A percentile compares a stretch with the other conserved stretches of the same genome.
Evolutionary conservation across 2,329 filamentous ascomycete species (phyloP).

Genomic region (Botryotinia convoluta): DNA sequence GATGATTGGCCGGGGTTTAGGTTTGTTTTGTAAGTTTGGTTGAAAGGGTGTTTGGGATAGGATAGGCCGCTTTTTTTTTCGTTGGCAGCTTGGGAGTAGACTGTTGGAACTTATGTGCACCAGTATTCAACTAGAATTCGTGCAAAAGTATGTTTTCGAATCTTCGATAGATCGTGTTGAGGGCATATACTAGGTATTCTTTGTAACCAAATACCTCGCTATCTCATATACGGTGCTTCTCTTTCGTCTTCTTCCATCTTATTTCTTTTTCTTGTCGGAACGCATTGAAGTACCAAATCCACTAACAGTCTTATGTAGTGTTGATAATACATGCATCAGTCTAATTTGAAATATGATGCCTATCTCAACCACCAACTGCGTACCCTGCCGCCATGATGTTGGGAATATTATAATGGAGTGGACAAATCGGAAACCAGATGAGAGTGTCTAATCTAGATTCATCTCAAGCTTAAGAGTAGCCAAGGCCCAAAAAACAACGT

Average conservation of each 20-base stretch:
- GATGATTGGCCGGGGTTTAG: constrained; percentile 19
- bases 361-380: neutral
- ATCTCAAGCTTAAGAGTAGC: no score
- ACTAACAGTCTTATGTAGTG: no score
- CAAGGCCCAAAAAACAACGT: no score
- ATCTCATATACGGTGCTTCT: neutral
- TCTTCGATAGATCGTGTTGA: neutral
- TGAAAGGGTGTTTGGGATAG: no score
- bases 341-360: neutral
- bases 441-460: no score
- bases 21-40: neutral
- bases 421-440: no score
- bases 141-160: neutral
- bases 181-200: neutral
- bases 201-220: neutral
- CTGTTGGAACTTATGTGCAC: neutral
- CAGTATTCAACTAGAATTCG: neutral
- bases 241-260: neutral
- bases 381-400: no score
- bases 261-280: no score
- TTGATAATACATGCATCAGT: neutral
- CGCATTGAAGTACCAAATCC: no score
- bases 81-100: no score
- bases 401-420: no score
- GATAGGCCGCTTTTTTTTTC: neutral